Conservation (phyloP, 176 grass and related monocot genomes). For the Triticum urartu region DNA sequence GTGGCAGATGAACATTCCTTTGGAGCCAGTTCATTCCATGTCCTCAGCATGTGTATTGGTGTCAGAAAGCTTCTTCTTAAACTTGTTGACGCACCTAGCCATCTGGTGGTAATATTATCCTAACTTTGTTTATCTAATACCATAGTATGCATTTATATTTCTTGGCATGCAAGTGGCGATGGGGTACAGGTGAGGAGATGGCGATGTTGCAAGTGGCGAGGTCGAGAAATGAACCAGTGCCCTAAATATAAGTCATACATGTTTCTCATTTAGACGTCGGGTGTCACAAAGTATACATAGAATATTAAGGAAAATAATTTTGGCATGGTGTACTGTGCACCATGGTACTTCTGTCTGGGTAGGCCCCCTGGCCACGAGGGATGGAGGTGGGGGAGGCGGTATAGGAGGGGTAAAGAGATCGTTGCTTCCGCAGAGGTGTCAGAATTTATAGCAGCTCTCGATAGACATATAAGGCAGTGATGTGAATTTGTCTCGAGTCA, state of each 20-base stretch:
- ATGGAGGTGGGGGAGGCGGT: not conserved
- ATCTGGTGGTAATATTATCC: not conserved
- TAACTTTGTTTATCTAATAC: not conserved
- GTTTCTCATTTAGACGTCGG: too few relatives aligned
- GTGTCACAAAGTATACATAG: too few relatives aligned
- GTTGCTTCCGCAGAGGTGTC: not conserved
- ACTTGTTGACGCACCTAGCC: not conserved
- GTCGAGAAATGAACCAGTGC: not conserved
- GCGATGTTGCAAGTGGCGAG: not conserved
- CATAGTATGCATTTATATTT: not conserved
- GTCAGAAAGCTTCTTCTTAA: not conserved
- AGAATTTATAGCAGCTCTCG: not conserved
- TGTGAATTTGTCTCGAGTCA: not conserved
- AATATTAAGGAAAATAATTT: too few relatives aligned
- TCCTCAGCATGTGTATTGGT: not conserved
- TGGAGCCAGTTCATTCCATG: slow-evolving; percentile 3
- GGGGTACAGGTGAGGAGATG: not conserved
- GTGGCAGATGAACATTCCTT: not conserved
- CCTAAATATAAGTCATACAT: too few relatives aligned
- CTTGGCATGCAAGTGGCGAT: not conserved
- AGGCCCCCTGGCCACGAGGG: not conserved
- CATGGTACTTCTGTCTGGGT: too few relatives aligned
- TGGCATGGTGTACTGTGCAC: too few relatives aligned
- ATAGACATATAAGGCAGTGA: not conserved
- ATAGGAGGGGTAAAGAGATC: not conserved